A percentile compares a stretch with the other conserved stretches of the same genome.
Evolutionary conservation across 164 flowering plant genomes (phyloP).

Genomic region (Litsea cubeba): DNA sequence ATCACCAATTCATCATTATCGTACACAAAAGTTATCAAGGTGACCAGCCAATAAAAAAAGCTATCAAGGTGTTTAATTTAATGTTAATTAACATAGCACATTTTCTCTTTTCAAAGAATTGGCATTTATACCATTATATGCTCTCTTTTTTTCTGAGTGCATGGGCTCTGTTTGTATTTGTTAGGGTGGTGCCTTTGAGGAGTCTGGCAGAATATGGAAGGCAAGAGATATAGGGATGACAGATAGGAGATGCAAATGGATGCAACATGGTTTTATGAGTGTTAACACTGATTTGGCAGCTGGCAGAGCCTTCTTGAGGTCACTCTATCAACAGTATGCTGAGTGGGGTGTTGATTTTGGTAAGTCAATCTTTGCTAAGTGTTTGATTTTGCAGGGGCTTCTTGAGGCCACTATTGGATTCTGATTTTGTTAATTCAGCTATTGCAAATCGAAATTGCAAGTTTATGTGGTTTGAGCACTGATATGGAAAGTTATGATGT

Average conservation of each 20-base stretch:
- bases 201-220: conserved; percentile 58
- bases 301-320: conserved; percentile 79
- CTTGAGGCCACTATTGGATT: neutral
- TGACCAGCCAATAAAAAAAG: too few species aligned
- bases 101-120: neutral
- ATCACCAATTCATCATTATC: too few species aligned
- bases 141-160: neutral
- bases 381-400: too few species aligned
- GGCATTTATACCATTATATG: neutral
- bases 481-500: neutral
- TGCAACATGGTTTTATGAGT: conserved; percentile 90
- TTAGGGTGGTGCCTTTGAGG: conserved; percentile 61
- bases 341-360: conserved; percentile 97
- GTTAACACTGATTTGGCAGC: conserved; percentile 69
- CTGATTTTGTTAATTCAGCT: neutral
- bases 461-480: neutral
- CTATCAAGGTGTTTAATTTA: too few species aligned
- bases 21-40: too few species aligned
- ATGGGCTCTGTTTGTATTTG: conserved; percentile 6
- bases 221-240: conserved; percentile 70
- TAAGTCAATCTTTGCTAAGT: conserved; percentile 16
- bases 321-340: conserved; percentile 83
- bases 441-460: neutral
- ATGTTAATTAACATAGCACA: neutral
- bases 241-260: conserved; percentile 78